Evolutionary conservation across 1,284 basidiomycete genomes (phyloP).

Genomic region (Cystobasidium pallidum): DNA sequence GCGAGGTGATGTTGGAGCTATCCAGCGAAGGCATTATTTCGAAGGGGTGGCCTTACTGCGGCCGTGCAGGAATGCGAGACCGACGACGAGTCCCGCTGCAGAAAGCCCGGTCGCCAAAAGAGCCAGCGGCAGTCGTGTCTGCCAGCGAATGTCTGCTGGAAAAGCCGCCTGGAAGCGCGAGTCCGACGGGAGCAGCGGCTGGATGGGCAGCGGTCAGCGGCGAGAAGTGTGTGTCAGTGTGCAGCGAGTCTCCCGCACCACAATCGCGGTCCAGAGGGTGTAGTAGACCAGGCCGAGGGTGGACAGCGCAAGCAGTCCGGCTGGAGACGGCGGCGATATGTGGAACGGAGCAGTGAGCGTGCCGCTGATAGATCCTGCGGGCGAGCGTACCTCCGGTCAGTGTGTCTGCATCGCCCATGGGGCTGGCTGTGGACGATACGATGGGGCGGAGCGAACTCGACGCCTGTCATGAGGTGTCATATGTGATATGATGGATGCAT

Average conservation of each 20-base stretch:
- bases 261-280: constrained; percentile 19
- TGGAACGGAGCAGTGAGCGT: not conserved
- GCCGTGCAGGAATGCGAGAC: not conserved
- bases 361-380: too few species aligned
- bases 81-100: not conserved
- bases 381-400: constrained; percentile 5
- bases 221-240: not conserved
- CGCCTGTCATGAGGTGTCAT: not conserved
- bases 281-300: constrained; percentile 25
- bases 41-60: not conserved
- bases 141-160: constrained; percentile 7
- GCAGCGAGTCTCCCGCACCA: not conserved
- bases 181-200: constrained; percentile 15
- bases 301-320: constrained; percentile 10
- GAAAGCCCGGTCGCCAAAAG: constrained; percentile 3
- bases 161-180: constrained; percentile 1
- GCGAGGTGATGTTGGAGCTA: not conserved
- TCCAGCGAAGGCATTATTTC: too few species aligned
- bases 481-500: not conserved
- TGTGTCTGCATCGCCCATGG: constrained; percentile 1
- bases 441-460: too few species aligned
- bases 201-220: not conserved
- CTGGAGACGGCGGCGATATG: not conserved
- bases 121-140: constrained; percentile 4
- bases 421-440: too few species aligned